Percentiles rank a stretch among this genome's conserved stretches.
Conservation (phyloP, 768 basidiomycete species). For the Ephemerocybe angulata region DNA sequence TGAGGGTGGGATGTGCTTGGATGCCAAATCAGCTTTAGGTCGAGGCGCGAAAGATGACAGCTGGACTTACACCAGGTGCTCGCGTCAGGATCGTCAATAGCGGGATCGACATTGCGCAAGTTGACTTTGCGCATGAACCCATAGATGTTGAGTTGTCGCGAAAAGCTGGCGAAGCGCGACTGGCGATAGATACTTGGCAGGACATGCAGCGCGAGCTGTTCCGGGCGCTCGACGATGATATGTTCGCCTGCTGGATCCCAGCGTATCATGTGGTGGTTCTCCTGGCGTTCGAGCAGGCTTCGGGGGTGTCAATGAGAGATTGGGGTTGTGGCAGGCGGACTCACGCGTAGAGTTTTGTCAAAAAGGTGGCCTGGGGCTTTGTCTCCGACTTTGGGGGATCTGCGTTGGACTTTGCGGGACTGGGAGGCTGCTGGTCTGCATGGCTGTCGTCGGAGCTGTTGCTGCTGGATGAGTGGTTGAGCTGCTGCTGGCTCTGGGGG, state of each 20-base stretch:
- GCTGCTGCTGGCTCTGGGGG: conserved; percentile 31
- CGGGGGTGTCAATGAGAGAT: conserved; percentile 13
- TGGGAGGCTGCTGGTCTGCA: conserved; percentile 44
- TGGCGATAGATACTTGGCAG: conserved; percentile 93
- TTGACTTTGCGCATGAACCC: conserved; percentile 99
- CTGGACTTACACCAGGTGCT: conserved; percentile 88
- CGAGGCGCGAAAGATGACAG: conserved; percentile 13
- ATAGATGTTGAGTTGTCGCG: conserved; percentile 97
- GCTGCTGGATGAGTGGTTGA: conserved; percentile 35
- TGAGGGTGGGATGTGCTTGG: conserved; percentile 85
- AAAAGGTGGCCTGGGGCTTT: conserved; percentile 91
- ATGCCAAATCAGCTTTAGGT: neutral
- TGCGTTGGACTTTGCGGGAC: conserved; percentile 36
- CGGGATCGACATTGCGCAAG: conserved; percentile 90
- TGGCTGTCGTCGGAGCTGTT: conserved; percentile 43
- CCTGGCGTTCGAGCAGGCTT: conserved; percentile 84
- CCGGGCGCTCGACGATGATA: conserved; percentile 92
- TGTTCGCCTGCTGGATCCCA: conserved; percentile 93
- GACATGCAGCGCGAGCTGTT: conserved; percentile 90
- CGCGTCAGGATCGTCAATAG: conserved; percentile 93
- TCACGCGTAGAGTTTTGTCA: conserved; percentile 94
- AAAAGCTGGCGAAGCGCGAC: conserved; percentile 96
- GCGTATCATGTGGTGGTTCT: conserved; percentile 95
- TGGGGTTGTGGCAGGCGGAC: conserved; percentile 29
- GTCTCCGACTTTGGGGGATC: conserved; percentile 61